Conservation (phyloP, 768 basidiomycete genomes). For the Austroboletus eburneus region DNA sequence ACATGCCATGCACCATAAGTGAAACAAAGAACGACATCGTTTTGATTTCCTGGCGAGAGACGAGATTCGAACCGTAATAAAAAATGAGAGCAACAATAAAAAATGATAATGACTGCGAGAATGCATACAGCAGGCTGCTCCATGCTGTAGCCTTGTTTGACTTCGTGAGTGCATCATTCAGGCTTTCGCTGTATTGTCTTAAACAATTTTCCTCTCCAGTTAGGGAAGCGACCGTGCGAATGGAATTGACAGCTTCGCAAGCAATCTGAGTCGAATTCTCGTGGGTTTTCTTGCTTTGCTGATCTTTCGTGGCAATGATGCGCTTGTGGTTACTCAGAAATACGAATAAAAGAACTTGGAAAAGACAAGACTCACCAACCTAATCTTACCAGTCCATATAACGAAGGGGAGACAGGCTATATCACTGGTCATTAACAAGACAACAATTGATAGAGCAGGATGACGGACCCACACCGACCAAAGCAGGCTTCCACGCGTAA, state of each 20-base stretch:
- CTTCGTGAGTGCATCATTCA: constrained; percentile 64
- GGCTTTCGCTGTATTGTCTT: constrained; percentile 58
- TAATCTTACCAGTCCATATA: constrained; percentile 78
- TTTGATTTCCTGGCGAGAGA: constrained; percentile 48
- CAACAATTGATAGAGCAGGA: too few species aligned
- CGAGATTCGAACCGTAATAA: constrained; percentile 68
- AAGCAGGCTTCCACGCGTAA: constrained; percentile 76
- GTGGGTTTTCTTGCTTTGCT: constrained; percentile 75
- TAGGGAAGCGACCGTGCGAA: constrained; percentile 85
- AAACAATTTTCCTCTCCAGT: constrained; percentile 83
- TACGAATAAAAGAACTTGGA: too few species aligned
- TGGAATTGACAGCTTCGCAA: constrained; percentile 86
- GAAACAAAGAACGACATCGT: constrained; percentile 77
- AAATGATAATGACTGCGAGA: constrained; percentile 74
- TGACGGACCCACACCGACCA: constrained; percentile 60
- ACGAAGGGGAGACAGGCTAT: constrained; percentile 64
- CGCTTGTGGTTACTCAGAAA: constrained; percentile 44
- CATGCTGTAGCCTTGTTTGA: constrained; percentile 63
- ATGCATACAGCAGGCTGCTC: constrained; percentile 62
- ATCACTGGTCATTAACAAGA: neutral
- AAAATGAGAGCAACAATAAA: constrained; percentile 81
- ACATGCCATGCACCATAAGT: constrained; percentile 58
- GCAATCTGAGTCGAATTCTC: constrained; percentile 82
- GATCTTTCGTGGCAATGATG: constrained; percentile 86
- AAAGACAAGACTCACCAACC: constrained; percentile 49